Percentiles rank a stretch among this genome's conserved stretches.
Evolutionary conservation across 306 rosid species (phyloP).

Genomic region (Lathyrus aphaca): DNA sequence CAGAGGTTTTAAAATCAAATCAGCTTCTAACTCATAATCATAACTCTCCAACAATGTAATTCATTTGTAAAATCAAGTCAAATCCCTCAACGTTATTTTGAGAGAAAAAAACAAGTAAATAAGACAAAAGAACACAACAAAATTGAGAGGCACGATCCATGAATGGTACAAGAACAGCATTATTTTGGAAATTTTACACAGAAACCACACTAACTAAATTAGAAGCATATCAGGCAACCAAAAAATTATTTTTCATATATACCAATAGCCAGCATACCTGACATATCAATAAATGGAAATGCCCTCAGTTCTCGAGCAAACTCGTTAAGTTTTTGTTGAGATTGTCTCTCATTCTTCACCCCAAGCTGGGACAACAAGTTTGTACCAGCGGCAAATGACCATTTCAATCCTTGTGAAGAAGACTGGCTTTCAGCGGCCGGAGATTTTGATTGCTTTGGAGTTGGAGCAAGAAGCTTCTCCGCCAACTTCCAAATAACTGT

Average conservation of each 20-base stretch:
- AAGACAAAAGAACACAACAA: not conserved
- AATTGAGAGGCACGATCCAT: not conserved
- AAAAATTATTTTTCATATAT: conserved; percentile 7
- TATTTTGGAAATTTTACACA: conserved; percentile 11
- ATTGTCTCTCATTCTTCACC: conserved; percentile 80
- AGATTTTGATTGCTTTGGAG: conserved; percentile 58
- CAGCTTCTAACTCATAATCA: conserved; percentile 1
- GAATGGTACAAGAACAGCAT: not conserved
- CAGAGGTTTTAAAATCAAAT: conserved; percentile 20
- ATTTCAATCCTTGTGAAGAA: conserved; percentile 65
- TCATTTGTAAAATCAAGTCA: conserved; percentile 21
- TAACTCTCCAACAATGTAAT: conserved; percentile 12
- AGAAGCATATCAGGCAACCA: conserved; percentile 35
- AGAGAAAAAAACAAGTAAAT: not conserved
- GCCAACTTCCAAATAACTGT: conserved; percentile 97
- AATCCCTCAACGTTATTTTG: conserved; percentile 7
- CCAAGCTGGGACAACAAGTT: conserved; percentile 75
- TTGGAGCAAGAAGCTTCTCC: conserved; percentile 73
- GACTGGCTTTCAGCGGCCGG: conserved; percentile 54
- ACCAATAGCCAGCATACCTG: conserved; percentile 67
- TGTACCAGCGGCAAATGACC: conserved; percentile 80
- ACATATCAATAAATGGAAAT: conserved; percentile 81
- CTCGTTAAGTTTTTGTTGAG: conserved; percentile 86
- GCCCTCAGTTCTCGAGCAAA: conserved; percentile 87
- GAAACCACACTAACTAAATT: conserved; percentile 14